A percentile compares a stretch with the other conserved stretches of the same genome.
These are phyloP conservation scores for Cyberlindnera mississippiensis DNA, from an alignment of 805 yeast species.

Conservation along the genomic window DNA sequence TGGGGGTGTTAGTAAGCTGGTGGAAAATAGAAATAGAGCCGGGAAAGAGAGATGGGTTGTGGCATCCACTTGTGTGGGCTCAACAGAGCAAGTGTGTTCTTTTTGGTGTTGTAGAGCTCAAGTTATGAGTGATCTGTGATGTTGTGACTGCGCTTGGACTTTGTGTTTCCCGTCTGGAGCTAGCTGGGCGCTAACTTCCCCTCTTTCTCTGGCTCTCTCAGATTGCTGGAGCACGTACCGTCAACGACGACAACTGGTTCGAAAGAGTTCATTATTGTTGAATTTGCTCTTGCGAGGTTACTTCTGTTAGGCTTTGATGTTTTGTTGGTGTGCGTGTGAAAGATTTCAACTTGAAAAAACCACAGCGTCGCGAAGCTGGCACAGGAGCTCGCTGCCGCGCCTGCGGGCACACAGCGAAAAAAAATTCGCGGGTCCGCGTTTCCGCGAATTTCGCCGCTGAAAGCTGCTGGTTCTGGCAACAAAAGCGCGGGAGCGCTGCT, in stretches of 20 bases:
- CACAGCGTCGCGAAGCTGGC: conserved; percentile 4
- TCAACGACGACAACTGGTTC: conserved; percentile 98
- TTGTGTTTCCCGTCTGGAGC: no score
- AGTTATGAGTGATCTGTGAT: background rate
- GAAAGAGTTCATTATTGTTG: conserved; percentile 50
- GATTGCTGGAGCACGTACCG: conserved; percentile 59
- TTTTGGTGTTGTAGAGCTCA: background rate
- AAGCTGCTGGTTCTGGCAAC: no score
- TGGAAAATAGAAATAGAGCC: background rate
- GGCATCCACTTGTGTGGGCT: no score
- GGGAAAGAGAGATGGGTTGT: background rate
- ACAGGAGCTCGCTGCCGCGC: background rate
- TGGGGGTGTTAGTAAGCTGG: conserved; percentile 23
- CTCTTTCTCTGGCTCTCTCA: background rate
- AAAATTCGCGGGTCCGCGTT: no score
- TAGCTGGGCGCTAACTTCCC: no score
- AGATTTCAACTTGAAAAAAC: conserved; percentile 18
- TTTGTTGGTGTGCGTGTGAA: conserved; percentile 9
- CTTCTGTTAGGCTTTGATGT: background rate
- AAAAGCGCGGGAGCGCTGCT: no score
- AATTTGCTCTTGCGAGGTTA: conserved; percentile 13
- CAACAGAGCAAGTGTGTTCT: no score
- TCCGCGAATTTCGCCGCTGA: no score
- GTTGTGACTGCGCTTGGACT: no score
- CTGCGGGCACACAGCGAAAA: no score